Evolutionary conservation across 768 basidiomycete genomes (phyloP).

Genomic region (Suillus weaverae): DNA sequence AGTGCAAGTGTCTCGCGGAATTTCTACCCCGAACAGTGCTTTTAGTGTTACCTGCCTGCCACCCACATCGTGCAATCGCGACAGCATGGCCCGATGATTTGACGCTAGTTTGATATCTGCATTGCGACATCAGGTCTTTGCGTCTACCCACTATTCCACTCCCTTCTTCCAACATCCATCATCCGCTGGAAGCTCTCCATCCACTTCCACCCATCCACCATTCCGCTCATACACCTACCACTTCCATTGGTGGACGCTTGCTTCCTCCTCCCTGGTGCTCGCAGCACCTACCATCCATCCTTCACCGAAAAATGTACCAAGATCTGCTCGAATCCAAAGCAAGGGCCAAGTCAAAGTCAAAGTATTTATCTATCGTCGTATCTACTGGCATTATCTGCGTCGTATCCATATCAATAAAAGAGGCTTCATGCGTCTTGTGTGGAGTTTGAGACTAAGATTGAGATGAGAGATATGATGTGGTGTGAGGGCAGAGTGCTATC

Average conservation of each 20-base stretch:
- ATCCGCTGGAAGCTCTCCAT: background rate
- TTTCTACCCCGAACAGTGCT: background rate
- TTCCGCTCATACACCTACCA: background rate
- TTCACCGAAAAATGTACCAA: background rate
- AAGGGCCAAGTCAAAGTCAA: background rate
- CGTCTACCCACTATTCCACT: background rate
- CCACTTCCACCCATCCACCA: background rate
- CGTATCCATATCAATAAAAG: background rate
- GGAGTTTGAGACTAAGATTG: background rate
- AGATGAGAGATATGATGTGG: background rate
- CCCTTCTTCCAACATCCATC: background rate
- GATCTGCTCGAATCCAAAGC: background rate
- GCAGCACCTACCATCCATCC: background rate
- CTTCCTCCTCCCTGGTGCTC: background rate
- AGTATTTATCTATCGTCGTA: background rate
- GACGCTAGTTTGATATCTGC: background rate
- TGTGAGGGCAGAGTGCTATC: background rate
- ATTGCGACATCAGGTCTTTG: background rate
- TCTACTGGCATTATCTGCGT: background rate
- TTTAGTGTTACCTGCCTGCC: background rate
- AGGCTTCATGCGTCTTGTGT: background rate
- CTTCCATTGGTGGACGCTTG: background rate
- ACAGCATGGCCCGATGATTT: background rate
- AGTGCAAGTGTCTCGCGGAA: background rate
- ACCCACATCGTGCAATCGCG: background rate